Conservation (phyloP, 768 basidiomycete genomes). For the Naganishia friedmannii region DNA sequence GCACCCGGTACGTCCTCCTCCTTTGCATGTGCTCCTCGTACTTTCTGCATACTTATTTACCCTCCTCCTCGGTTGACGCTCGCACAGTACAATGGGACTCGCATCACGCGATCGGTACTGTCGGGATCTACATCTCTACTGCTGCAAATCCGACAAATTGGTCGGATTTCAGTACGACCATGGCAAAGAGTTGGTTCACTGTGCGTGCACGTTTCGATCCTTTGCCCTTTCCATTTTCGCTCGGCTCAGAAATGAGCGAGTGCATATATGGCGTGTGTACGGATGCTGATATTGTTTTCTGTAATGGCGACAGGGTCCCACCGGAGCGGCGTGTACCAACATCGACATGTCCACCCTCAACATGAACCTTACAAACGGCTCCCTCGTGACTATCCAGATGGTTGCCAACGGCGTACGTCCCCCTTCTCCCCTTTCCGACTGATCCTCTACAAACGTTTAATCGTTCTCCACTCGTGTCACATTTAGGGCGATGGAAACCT, state of each 20-base stretch:
- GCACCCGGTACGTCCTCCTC: constrained; percentile 61
- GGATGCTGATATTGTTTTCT: not conserved
- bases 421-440: not conserved
- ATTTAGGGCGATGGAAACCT: constrained; percentile 64
- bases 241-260: no score
- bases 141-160: constrained; percentile 63
- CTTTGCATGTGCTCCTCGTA: not conserved
- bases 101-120: constrained; percentile 51
- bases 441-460: not conserved
- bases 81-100: constrained; percentile 49
- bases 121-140: constrained; percentile 56
- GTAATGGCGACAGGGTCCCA: constrained; percentile 50
- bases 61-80: constrained; percentile 50
- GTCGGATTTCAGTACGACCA: constrained; percentile 57
- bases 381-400: constrained; percentile 69
- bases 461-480: no score
- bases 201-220: no score
- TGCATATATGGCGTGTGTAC: no score
- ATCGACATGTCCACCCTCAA: constrained; percentile 61
- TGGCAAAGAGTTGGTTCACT: constrained; percentile 40
- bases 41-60: not conserved
- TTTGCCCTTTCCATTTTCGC: no score
- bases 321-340: constrained; percentile 67
- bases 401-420: constrained; percentile 42
- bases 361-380: constrained; percentile 62